These are phyloP conservation scores for Colletotrichum graminicola DNA, from an alignment of 2,329 filamentous ascomycete species.

Conservation along the genomic window DNA sequence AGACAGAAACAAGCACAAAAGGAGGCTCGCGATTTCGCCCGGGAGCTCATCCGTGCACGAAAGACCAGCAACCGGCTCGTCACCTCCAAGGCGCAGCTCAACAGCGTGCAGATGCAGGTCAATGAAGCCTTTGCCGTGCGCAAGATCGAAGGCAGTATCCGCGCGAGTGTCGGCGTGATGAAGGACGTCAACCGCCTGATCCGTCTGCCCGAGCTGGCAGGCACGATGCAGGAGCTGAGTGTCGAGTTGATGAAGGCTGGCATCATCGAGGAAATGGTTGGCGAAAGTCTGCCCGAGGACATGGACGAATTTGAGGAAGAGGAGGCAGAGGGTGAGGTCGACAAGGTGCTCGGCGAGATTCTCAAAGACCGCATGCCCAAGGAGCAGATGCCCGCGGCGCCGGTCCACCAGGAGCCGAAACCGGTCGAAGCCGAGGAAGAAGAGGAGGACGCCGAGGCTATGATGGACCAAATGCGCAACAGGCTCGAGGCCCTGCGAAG, in stretches of 20 bases:
- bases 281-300: conserved; percentile 84
- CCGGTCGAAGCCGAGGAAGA: conserved; percentile 67
- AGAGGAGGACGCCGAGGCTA: conserved; percentile 88
- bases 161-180: conserved; percentile 91
- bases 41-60: conserved; percentile 86
- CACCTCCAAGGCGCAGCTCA: conserved; percentile 91
- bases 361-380: conserved; percentile 81
- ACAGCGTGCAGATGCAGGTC: conserved; percentile 96
- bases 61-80: conserved; percentile 80
- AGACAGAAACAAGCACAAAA: conserved; percentile 82
- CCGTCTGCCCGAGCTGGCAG: conserved; percentile 84
- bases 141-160: conserved; percentile 94
- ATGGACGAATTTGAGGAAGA: conserved; percentile 77
- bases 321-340: conserved; percentile 83
- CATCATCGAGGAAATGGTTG: conserved; percentile 98
- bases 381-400: conserved; percentile 69
- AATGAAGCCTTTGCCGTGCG: conserved; percentile 95
- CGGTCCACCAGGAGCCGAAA: conserved; percentile 65
- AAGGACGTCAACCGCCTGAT: conserved; percentile 93
- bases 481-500: conserved; percentile 92
- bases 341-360: conserved; percentile 92
- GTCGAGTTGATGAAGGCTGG: conserved; percentile 93
- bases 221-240: conserved; percentile 89
- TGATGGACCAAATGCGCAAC: conserved; percentile 94
- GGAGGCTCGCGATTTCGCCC: conserved; percentile 89